Conservation (phyloP, 805 yeast genomes). For the Teunomyces lycoperdinae region DNA sequence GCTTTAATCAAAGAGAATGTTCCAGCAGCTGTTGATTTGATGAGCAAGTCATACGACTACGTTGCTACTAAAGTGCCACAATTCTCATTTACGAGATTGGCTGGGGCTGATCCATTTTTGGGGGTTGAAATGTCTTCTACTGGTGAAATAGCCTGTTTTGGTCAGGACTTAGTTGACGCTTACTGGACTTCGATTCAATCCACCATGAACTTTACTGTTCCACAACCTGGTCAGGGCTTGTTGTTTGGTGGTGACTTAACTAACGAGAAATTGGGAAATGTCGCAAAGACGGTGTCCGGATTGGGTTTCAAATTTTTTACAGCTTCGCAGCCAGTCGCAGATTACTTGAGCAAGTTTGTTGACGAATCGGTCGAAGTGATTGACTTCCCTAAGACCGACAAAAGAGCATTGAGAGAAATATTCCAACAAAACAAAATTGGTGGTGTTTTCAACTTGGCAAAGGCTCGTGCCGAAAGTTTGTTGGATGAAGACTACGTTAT, state of each 20-base stretch:
- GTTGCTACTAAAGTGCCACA: slow-evolving; percentile 99
- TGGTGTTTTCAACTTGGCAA: slow-evolving; percentile 90
- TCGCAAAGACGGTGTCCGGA: slow-evolving; percentile 64
- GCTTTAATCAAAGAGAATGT: slow-evolving; percentile 74
- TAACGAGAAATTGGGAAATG: slow-evolving; percentile 65
- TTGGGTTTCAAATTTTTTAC: slow-evolving; percentile 82
- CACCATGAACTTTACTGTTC: slow-evolving; percentile 94
- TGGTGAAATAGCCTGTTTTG: slow-evolving; percentile 98
- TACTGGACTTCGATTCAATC: slow-evolving; percentile 98
- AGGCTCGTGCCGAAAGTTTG: slow-evolving; percentile 80
- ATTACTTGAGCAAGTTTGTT: slow-evolving; percentile 57
- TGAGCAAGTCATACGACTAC: slow-evolving; percentile 70
- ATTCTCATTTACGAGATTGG: slow-evolving; percentile 95
- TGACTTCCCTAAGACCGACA: slow-evolving; percentile 90
- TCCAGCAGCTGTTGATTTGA: slow-evolving; percentile 79
- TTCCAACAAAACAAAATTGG: slow-evolving; percentile 83
- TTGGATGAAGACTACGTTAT: slow-evolving; percentile 90
- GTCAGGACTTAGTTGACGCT: slow-evolving; percentile 79
- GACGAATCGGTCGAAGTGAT: slow-evolving; percentile 57
- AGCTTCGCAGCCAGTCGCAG: slow-evolving; percentile 69
- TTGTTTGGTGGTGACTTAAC: slow-evolving; percentile 92
- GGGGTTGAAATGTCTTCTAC: slow-evolving; percentile 99
- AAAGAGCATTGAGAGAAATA: slow-evolving; percentile 88
- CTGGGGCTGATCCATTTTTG: slow-evolving; percentile 98
- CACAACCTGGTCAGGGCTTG: slow-evolving; percentile 85